These are phyloP conservation scores for Haematococcus lacustris DNA, from an alignment of 139 green algal genomes.

Conservation along the genomic window DNA sequence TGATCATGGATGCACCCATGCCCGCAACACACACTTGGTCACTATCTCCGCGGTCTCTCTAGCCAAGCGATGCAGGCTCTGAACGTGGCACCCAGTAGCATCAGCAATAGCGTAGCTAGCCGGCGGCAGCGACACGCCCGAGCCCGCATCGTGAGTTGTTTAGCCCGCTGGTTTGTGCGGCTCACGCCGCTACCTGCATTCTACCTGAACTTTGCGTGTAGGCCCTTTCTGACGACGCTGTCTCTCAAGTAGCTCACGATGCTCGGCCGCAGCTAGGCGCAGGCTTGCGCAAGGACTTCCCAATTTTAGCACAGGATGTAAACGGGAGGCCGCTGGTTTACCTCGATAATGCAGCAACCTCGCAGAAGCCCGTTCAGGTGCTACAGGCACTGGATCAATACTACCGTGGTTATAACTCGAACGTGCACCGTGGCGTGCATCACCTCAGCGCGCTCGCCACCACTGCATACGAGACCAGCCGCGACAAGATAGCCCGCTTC, in stretches of 20 bases:
- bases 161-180: no score
- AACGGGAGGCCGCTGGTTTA: slow-evolving; percentile 87
- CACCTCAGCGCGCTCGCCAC: slow-evolving; percentile 74
- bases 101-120: no score
- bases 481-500: slow-evolving; percentile 85
- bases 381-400: slow-evolving; percentile 71
- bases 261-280: not conserved
- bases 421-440: slow-evolving; percentile 95
- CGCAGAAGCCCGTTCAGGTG: slow-evolving; percentile 80
- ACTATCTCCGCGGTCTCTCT: no score
- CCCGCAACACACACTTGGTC: not conserved
- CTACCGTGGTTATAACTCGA: slow-evolving; percentile 88
- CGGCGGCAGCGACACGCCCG: no score
- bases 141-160: no score
- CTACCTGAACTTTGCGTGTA: no score
- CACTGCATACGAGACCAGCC: slow-evolving; percentile 80
- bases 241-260: no score
- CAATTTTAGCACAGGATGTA: slow-evolving; percentile 58
- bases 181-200: no score
- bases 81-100: no score
- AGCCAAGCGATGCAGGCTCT: no score
- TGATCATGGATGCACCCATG: no score
- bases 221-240: no score
- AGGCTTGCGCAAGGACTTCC: not conserved
- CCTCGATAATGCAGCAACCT: slow-evolving; percentile 95